Evolutionary conservation across 2,329 filamentous ascomycete species (phyloP), one percentile per base, ranked within the genome.

Genomic region (Drechslerella dactyloides): DNA sequence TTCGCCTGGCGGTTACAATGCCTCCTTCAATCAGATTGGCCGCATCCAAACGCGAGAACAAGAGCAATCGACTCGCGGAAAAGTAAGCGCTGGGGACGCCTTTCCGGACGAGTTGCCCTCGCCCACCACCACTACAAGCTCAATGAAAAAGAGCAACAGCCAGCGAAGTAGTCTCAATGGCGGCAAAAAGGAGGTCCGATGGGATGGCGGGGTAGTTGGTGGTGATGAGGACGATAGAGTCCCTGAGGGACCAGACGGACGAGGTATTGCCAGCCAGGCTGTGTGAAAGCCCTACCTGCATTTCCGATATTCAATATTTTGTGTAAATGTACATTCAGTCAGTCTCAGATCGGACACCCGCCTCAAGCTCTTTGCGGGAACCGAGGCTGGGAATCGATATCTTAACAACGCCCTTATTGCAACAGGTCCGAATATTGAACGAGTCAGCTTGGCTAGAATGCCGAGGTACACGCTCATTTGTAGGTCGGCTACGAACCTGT

Each of bases 131-230:
- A 3, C 30, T 4, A 19, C 27, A 4, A 42, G 33, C 2, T 17
- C 30, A 17, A 44, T 4, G 27, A 44, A 17, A 1, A 37, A 23
- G 1, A 57, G 33, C 11, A 27, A 54, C 11, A 70, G 54, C 17
- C 17, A 59, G 19, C 40, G 40, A 23, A 59, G 53, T 15, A 48
- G 4, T 17, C 21, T 23, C n/a, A 63, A 42, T 4, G 62, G 54
- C 19, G 51, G 23, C 37, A 70, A 48, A 33, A 72, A 72, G 48
- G 60, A 61, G 44, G 55, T 65, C 40, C 48, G 55, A 11, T 69
- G 64, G 57, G 44, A 53, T 17, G 42, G 58, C 2, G 57, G 40
- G 24, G 57, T 69, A n/a, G 19, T 56, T 2, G 50, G 59, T 52
- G 50, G 53, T 11, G 61, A 57, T 6, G 59, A 51, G n/a, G 48